These are phyloP conservation scores for Leishmania guyanensis DNA, from an alignment of 208 protist species.

Conservation along the genomic window DNA sequence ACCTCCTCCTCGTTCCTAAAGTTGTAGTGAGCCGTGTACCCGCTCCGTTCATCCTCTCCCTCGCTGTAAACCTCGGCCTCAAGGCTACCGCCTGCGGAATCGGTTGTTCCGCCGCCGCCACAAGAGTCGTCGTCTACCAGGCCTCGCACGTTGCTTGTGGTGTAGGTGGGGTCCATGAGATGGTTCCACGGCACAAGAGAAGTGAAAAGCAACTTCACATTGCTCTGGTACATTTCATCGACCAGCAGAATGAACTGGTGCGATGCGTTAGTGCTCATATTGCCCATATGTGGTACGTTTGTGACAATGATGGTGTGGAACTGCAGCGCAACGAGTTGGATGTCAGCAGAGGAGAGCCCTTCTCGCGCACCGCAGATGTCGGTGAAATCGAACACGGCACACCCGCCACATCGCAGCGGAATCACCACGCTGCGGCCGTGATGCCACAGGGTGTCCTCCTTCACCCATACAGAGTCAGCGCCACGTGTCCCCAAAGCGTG, in stretches of 20 bases:
- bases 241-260: slow-evolving; percentile 88
- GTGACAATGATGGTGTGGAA: slow-evolving; percentile 86
- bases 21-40: slow-evolving; percentile 51
- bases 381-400: slow-evolving; percentile 82
- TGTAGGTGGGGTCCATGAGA: slow-evolving; percentile 40
- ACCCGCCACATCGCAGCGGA: slow-evolving; percentile 65
- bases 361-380: slow-evolving; percentile 66
- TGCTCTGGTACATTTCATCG: slow-evolving; percentile 90
- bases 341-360: slow-evolving; percentile 66
- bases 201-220: slow-evolving; percentile 88
- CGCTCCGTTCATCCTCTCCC: slow-evolving; percentile 82
- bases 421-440: slow-evolving; percentile 72
- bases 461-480: slow-evolving; percentile 37
- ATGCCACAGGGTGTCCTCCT: slow-evolving; percentile 55
- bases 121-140: slow-evolving; percentile 3
- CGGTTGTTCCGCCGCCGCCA: background rate
- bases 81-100: background rate
- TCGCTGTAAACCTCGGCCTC: slow-evolving; percentile 54
- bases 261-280: slow-evolving; percentile 58
- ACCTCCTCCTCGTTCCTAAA: slow-evolving; percentile 85
- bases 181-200: slow-evolving; percentile 70
- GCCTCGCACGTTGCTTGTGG: slow-evolving; percentile 1
- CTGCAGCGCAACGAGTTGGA: slow-evolving; percentile 63
- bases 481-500: slow-evolving; percentile 29
- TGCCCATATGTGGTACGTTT: slow-evolving; percentile 78